phyloP scores from a whole-genome alignment of 495 filamentous ascomycete species.

The Pseudevernia furfuracea region DNA sequence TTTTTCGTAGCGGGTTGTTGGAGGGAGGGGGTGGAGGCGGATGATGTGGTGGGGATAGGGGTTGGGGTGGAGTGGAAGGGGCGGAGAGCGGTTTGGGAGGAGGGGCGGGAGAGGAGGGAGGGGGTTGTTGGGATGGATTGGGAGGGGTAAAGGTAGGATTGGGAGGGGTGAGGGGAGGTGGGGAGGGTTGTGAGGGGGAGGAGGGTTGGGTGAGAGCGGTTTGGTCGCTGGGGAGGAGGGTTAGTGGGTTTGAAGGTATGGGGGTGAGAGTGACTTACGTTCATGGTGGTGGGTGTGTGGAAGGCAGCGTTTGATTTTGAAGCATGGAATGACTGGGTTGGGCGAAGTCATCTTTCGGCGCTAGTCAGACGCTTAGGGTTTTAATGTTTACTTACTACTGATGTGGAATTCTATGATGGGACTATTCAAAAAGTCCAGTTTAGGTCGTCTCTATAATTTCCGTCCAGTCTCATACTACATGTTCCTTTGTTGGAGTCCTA shows the following conservation, averaged over 20 bases:
- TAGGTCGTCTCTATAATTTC: too few relatives aligned
- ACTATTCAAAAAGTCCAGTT: too few relatives aligned
- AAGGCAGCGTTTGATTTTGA: not conserved
- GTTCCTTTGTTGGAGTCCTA: too few relatives aligned
- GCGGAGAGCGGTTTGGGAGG: constrained; percentile 35
- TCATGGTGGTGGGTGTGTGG: not conserved
- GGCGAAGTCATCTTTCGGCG: not conserved
- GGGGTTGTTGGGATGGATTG: constrained; percentile 19
- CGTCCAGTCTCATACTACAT: too few relatives aligned
- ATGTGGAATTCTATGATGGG: not conserved
- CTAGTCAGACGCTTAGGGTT: not conserved
- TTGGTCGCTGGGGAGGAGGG: constrained; percentile 52
- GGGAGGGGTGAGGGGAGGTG: constrained; percentile 9
- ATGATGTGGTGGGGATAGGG: constrained; percentile 23
- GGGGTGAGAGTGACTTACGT: not conserved
- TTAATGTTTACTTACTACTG: not conserved
- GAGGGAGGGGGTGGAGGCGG: constrained; percentile 20
- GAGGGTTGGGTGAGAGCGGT: constrained; percentile 39
- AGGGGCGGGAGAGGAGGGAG: constrained; percentile 40
- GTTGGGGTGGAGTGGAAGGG: constrained; percentile 17
- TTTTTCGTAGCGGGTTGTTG: constrained; percentile 13
- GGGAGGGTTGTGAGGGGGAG: constrained; percentile 25
- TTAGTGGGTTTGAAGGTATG: not conserved
- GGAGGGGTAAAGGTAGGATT: constrained; percentile 19
- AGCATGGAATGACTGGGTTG: not conserved